Evolutionary conservation across 768 basidiomycete species (phyloP), one percentile per base, ranked within the genome.

Genomic region (Leccinum subtestaceum): DNA sequence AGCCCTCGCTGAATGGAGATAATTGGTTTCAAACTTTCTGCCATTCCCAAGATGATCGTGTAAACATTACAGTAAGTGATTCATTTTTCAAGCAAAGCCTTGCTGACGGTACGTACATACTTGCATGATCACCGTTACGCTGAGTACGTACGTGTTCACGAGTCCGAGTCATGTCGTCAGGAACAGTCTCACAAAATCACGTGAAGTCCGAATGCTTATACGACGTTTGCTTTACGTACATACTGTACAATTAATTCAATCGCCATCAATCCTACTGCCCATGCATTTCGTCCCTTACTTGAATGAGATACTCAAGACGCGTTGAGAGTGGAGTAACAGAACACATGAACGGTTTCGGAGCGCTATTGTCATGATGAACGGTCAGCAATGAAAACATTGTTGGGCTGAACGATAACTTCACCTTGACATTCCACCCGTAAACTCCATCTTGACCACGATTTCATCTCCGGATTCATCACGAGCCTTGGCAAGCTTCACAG

Each of bases 381-480:
- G 23, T 71, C 2, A 62, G 50, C 36, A 34, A 52, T 13, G 2
- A 27, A 27, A 23, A n/a, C 3, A 8, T 32, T 32, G 11, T 11
- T 32, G 15, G 11, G 9, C 13, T 19, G 4, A 15, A 45, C 8
- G 0, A 25, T 23, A 10, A 51, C 54, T 58, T 62, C 52, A 72
- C 72, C 50, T 47, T 13, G 60, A 17, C 8, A 66, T 0, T 10
- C 68, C 72, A 2, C 51, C 29, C 9, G 70, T 70, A 25, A 73
- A 73, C 23, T 68, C 64, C 1, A 13, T 23, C 5, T 64, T 53
- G 53, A 70, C 38, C 4, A 64, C 64, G 0, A 79, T 67, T 19
- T 70, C 70, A 2, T 65, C 64, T 15, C 77, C 77, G 4, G 60
- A 57, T 12, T 66, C 63, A 21, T 73, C 74, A 19, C 60, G 54